Evolutionary conservation across 805 yeast species (phyloP).

Genomic region (Cyberlindnera maritima): DNA sequence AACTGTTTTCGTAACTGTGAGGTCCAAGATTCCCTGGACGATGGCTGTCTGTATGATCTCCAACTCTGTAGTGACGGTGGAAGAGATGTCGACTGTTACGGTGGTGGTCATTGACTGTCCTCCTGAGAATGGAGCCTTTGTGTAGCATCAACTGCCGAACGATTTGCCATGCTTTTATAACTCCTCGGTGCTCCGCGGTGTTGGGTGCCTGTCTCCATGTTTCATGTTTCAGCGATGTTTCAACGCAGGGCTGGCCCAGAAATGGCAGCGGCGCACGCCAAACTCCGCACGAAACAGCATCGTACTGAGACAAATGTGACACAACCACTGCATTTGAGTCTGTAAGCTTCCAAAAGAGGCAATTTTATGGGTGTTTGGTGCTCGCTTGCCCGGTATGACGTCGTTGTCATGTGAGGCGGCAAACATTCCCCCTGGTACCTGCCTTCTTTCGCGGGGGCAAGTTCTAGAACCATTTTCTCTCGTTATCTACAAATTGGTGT

Average conservation of each 20-base stretch:
- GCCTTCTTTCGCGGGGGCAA: not conserved
- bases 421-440: not conserved
- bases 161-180: not conserved
- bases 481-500: not conserved
- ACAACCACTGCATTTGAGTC: not conserved
- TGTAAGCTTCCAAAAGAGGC: too few species aligned
- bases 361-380: too few species aligned
- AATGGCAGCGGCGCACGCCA: not conserved
- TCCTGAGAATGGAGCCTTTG: not conserved
- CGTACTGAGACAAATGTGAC: not conserved
- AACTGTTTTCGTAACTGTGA: slow-evolving; percentile 5
- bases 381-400: not conserved
- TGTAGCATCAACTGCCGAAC: not conserved
- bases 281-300: not conserved
- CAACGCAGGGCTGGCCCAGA: not conserved
- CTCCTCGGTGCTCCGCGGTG: not conserved
- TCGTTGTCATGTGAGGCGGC: not conserved
- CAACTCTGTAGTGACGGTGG: slow-evolving; percentile 10
- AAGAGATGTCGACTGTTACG: slow-evolving; percentile 1
- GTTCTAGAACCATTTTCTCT: not conserved
- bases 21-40: slow-evolving; percentile 15
- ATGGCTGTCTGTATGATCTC: slow-evolving; percentile 14
- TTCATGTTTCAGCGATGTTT: slow-evolving; percentile 12
- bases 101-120: slow-evolving; percentile 14
- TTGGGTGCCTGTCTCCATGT: not conserved